Evolutionary conservation across 148 eudicot genomes (phyloP).

Genomic region (Rhododendron molle): DNA sequence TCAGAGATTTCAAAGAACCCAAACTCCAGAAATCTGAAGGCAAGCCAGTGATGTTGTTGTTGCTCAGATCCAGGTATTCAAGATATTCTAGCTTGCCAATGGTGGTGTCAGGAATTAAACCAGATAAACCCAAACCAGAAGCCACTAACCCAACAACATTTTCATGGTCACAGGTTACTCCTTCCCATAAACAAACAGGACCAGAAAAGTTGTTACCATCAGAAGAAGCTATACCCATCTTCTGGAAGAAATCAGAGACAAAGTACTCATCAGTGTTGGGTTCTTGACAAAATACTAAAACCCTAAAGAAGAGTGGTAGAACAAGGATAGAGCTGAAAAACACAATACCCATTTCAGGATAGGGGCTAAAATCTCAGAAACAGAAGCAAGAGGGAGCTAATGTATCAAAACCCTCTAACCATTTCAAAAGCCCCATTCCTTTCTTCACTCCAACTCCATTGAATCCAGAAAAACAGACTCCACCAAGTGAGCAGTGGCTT

Average conservation of each 20-base stretch:
- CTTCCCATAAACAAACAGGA: slow-evolving; percentile 51
- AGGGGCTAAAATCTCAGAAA: neutral
- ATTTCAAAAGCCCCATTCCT: neutral
- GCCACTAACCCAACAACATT: slow-evolving; percentile 30
- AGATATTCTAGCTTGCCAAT: slow-evolving; percentile 53
- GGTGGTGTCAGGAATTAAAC: slow-evolving; percentile 52
- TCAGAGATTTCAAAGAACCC: slow-evolving; percentile 38
- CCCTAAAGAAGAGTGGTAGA: slow-evolving; percentile 28
- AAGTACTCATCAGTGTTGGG: slow-evolving; percentile 59
- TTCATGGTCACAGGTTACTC: slow-evolving; percentile 43
- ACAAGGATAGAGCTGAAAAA: slow-evolving; percentile 21
- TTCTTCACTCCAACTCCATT: slow-evolving; percentile 21
- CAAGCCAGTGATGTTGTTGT: slow-evolving; percentile 41
- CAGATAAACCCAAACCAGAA: slow-evolving; percentile 48
- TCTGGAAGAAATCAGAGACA: slow-evolving; percentile 40
- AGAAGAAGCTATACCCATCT: slow-evolving; percentile 41
- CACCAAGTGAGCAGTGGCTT: neutral
- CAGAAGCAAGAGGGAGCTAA: neutral
- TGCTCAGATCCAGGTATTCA: slow-evolving; percentile 46
- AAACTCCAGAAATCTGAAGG: slow-evolving; percentile 69
- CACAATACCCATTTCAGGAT: slow-evolving; percentile 27
- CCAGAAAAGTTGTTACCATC: slow-evolving; percentile 30
- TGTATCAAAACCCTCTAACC: slow-evolving; percentile 3
- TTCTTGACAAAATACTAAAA: slow-evolving; percentile 29
- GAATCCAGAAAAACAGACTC: slow-evolving; percentile 12